Conservation (phyloP, 768 basidiomycete species). For the Asterophora lycoperdoides region DNA sequence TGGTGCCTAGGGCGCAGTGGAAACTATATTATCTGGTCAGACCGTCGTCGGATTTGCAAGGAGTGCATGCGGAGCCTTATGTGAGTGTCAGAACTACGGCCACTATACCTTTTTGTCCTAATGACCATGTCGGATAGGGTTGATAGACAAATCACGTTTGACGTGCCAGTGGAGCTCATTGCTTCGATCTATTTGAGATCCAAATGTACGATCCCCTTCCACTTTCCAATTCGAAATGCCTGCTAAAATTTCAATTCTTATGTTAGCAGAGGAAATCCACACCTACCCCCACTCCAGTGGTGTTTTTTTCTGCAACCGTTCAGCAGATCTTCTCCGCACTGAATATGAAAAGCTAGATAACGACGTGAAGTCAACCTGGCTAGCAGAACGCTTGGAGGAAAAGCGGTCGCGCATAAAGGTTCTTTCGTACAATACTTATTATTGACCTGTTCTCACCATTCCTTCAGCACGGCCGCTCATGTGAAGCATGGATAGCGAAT, state of each 20-base stretch:
- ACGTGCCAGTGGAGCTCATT: neutral
- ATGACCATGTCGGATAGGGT: neutral
- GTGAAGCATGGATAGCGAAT: neutral
- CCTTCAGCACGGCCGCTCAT: neutral
- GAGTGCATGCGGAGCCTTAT: constrained; percentile 6
- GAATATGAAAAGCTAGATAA: neutral
- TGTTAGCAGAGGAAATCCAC: neutral
- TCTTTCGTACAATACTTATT: neutral
- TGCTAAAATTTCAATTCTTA: no score
- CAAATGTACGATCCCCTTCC: neutral
- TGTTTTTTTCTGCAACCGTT: neutral
- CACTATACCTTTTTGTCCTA: no score
- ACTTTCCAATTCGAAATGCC: no score
- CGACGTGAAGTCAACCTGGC: neutral
- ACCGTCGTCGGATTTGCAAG: constrained; percentile 10
- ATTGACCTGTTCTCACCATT: neutral
- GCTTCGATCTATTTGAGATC: neutral
- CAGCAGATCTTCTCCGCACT: neutral
- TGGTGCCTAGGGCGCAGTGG: constrained; percentile 1
- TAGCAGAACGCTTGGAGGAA: neutral
- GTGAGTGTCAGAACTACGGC: neutral
- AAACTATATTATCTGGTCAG: constrained; percentile 10
- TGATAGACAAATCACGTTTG: neutral
- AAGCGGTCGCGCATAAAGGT: neutral
- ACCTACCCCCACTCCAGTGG: neutral